Evolutionary conservation across 177 flowering plant species (phyloP).

Genomic region (Vitis hybrid): DNA sequence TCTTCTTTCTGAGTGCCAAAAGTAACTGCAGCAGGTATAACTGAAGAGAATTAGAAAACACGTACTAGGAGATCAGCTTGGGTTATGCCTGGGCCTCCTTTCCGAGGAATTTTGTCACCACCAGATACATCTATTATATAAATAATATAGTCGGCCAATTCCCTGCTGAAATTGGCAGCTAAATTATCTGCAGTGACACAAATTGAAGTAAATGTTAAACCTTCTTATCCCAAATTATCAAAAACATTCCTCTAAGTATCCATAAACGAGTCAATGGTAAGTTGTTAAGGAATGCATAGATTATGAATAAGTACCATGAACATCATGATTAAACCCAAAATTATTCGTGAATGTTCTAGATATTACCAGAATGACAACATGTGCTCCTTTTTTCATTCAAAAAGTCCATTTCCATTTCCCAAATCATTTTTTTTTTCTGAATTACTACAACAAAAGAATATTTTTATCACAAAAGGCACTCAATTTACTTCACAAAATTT

Average conservation of each 20-base stretch:
- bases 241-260: too few relatives aligned
- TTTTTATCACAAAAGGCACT: not conserved
- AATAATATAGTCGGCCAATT: conserved; percentile 92
- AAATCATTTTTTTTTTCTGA: too few relatives aligned
- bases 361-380: not conserved
- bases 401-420: too few relatives aligned
- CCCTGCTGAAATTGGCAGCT: conserved; percentile 98
- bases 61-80: conserved; percentile 95
- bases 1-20: not conserved
- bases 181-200: conserved; percentile 68
- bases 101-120: conserved; percentile 96
- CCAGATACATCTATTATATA: conserved; percentile 96
- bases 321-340: not conserved
- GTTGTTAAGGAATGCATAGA: too few relatives aligned
- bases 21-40: not conserved
- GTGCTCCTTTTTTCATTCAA: too few relatives aligned
- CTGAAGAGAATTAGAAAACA: not conserved
- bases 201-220: conserved; percentile 6
- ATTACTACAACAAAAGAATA: too few relatives aligned
- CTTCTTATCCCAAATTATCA: too few relatives aligned
- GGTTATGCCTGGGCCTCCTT: conserved; percentile 98
- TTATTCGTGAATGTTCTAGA: not conserved
- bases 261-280: too few relatives aligned
- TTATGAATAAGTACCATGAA: too few relatives aligned
- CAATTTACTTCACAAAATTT: not conserved